phyloP scores from a whole-genome alignment of 2,329 filamentous ascomycete genomes.

The Cladobotryum mycophilum region DNA sequence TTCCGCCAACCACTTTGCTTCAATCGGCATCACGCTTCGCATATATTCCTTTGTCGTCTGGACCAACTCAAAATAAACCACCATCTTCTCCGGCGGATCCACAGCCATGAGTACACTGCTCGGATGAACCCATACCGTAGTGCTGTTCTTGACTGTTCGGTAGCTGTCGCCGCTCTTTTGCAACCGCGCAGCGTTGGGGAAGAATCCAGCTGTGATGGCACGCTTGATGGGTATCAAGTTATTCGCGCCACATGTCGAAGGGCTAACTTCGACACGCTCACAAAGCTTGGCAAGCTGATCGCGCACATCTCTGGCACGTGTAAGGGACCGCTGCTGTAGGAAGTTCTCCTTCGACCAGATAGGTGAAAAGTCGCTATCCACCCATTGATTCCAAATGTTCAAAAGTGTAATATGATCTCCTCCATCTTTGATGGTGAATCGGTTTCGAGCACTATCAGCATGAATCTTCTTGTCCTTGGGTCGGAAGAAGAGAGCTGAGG shows the following conservation, averaged over 20 bases:
- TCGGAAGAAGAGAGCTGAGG: conserved; percentile 83
- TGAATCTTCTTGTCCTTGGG: conserved; percentile 97
- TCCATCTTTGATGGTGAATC: conserved; percentile 85
- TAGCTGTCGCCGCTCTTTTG: conserved; percentile 82
- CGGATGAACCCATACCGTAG: conserved; percentile 87
- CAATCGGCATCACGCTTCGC: conserved; percentile 77
- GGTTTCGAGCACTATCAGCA: conserved; percentile 80
- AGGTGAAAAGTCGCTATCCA: conserved; percentile 80
- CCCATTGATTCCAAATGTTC: conserved; percentile 94
- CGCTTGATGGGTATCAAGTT: conserved; percentile 77
- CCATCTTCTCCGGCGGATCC: conserved; percentile 71
- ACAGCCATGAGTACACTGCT: conserved; percentile 72
- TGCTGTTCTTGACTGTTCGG: conserved; percentile 83
- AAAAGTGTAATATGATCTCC: conserved; percentile 85
- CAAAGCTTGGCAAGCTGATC: conserved; percentile 90
- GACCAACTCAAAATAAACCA: conserved; percentile 81
- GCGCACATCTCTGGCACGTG: conserved; percentile 80
- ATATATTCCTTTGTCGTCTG: conserved; percentile 89
- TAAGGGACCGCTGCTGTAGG: conserved; percentile 83
- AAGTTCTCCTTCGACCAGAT: conserved; percentile 93
- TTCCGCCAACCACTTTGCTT: conserved; percentile 79
- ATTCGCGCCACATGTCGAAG: conserved; percentile 59
- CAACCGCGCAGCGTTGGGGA: conserved; percentile 81
- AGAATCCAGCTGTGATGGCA: conserved; percentile 85
- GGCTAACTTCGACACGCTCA: conserved; percentile 81